phyloP scores from a whole-genome alignment of 805 yeast genomes.

The Wickerhamomyces chaumierensis region DNA sequence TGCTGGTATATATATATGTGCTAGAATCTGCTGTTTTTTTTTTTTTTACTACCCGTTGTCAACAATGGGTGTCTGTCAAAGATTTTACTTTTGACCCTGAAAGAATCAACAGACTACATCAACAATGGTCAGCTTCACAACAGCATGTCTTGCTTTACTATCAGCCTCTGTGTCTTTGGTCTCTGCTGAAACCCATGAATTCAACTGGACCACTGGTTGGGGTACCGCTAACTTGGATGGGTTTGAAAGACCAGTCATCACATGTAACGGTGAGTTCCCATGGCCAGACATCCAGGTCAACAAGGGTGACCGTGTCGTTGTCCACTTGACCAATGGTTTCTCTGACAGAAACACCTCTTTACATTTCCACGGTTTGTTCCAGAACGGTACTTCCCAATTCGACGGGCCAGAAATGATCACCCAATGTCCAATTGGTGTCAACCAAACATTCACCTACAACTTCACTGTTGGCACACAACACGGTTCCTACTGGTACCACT shows the following conservation, averaged over 20 bases:
- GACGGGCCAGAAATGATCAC: slow-evolving; percentile 87
- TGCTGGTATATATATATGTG: too few species aligned
- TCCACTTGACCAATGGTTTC: slow-evolving; percentile 70
- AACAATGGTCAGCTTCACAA: slow-evolving; percentile 1
- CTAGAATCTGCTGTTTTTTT: too few species aligned
- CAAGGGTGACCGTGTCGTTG: slow-evolving; percentile 68
- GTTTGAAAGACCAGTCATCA: slow-evolving; percentile 27
- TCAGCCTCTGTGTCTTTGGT: slow-evolving; percentile 1
- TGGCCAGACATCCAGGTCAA: slow-evolving; percentile 74
- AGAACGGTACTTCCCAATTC: slow-evolving; percentile 59
- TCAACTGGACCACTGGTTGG: slow-evolving; percentile 58
- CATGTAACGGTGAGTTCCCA: slow-evolving; percentile 51
- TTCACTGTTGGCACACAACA: slow-evolving; percentile 73
- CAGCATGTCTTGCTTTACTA: background rate
- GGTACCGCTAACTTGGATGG: slow-evolving; percentile 33
- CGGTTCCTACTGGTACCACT: slow-evolving; percentile 96
- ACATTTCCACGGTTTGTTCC: slow-evolving; percentile 92
- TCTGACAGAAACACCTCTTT: slow-evolving; percentile 56
- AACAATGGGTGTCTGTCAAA: too few species aligned
- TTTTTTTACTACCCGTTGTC: too few species aligned
- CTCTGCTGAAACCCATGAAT: slow-evolving; percentile 38
- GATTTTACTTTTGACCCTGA: too few species aligned
- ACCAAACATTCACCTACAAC: slow-evolving; percentile 65
- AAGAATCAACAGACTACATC: too few species aligned
- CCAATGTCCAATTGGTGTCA: slow-evolving; percentile 89